Conservation (phyloP, 1,139 yeast species). For the Candida pseudoviswanathii region DNA sequence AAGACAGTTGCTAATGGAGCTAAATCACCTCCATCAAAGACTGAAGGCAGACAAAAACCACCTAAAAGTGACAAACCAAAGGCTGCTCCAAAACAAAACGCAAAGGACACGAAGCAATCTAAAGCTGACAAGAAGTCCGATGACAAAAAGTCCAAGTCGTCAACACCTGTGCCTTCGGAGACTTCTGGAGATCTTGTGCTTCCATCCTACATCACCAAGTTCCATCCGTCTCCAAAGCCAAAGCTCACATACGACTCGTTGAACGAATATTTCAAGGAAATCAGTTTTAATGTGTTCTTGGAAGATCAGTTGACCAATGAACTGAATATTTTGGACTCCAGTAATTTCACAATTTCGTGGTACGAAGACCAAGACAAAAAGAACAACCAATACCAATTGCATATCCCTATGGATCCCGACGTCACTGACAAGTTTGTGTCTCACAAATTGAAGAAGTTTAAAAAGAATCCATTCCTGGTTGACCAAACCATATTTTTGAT, state of each 20-base stretch:
- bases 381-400: slow-evolving; percentile 40
- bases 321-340: slow-evolving; percentile 33
- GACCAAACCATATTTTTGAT: slow-evolving; percentile 52
- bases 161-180: slow-evolving; percentile 8
- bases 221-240: slow-evolving; percentile 37
- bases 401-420: slow-evolving; percentile 39
- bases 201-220: slow-evolving; percentile 30
- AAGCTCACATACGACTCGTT: slow-evolving; percentile 51
- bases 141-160: background rate
- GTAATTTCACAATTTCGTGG: slow-evolving; percentile 53
- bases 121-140: background rate
- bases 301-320: slow-evolving; percentile 58
- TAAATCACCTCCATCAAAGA: background rate
- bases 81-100: background rate
- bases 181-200: slow-evolving; percentile 14
- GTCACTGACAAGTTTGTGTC: slow-evolving; percentile 44
- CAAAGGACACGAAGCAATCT: background rate
- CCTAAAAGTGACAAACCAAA: background rate
- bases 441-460: slow-evolving; percentile 41
- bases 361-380: slow-evolving; percentile 48
- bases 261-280: slow-evolving; percentile 56
- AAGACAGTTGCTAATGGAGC: too few species aligned
- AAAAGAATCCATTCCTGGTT: slow-evolving; percentile 49
- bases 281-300: slow-evolving; percentile 60
- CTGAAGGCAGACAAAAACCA: background rate